phyloP scores from a whole-genome alignment of 441 rosid species.

The Pelargonium cotyledonis region DNA sequence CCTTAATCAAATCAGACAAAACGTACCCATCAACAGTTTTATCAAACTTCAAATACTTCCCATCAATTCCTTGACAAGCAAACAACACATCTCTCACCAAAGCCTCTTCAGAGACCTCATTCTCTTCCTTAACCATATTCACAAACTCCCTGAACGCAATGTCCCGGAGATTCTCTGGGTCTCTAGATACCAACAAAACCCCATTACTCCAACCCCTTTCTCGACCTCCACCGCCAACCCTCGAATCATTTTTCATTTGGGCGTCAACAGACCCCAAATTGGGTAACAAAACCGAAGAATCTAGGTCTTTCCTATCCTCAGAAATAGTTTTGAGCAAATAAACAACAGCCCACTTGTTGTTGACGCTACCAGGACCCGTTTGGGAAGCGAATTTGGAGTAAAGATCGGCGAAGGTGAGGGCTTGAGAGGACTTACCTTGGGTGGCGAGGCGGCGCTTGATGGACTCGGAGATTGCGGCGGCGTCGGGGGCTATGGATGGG shows the following conservation, averaged over 20 bases:
- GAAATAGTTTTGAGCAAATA: slow-evolving; percentile 72
- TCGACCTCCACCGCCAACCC: too few species aligned
- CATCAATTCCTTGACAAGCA: slow-evolving; percentile 89
- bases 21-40: slow-evolving; percentile 59
- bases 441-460: slow-evolving; percentile 91
- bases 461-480: slow-evolving; percentile 78
- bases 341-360: slow-evolving; percentile 83
- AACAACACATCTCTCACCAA: slow-evolving; percentile 84
- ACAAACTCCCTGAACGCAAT: slow-evolving; percentile 70
- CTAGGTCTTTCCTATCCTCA: slow-evolving; percentile 46
- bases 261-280: slow-evolving; percentile 39
- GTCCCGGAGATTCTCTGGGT: slow-evolving; percentile 71
- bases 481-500: slow-evolving; percentile 69
- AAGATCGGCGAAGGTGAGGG: slow-evolving; percentile 78
- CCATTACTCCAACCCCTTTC: slow-evolving; percentile 65
- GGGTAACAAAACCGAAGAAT: slow-evolving; percentile 47
- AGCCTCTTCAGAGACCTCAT: slow-evolving; percentile 77
- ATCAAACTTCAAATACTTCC: slow-evolving; percentile 65
- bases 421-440: slow-evolving; percentile 79
- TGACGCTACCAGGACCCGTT: slow-evolving; percentile 74
- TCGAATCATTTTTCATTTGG: slow-evolving; percentile 25
- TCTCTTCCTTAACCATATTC: slow-evolving; percentile 20
- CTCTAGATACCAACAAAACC: slow-evolving; percentile 58
- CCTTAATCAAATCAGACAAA: slow-evolving; percentile 50
- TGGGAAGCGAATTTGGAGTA: slow-evolving; percentile 65